Conservation (phyloP, 345 rosid genomes). For the Acer campestre region DNA sequence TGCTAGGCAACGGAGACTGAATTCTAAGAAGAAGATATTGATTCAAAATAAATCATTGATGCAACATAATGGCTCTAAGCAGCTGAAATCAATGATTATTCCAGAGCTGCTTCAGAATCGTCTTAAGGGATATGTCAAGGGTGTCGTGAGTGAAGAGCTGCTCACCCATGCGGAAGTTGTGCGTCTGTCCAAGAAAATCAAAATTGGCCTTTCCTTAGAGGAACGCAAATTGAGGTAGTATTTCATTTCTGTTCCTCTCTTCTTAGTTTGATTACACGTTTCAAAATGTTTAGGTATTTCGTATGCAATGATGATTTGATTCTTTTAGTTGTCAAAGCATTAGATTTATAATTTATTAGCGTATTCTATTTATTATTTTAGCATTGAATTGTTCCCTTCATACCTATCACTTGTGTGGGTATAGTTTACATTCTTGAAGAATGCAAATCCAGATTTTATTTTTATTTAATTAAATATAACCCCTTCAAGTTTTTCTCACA, state of each 20-base stretch:
- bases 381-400: neutral
- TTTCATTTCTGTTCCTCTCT: neutral
- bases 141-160: slow-evolving; percentile 66
- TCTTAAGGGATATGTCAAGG: slow-evolving; percentile 79
- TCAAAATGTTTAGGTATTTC: neutral
- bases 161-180: slow-evolving; percentile 86
- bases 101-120: slow-evolving; percentile 64
- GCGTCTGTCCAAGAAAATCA: slow-evolving; percentile 69
- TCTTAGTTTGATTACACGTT: neutral
- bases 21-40: slow-evolving; percentile 46
- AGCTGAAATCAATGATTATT: slow-evolving; percentile 43
- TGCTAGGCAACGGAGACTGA: slow-evolving; percentile 77
- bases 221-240: slow-evolving; percentile 75
- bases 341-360: neutral
- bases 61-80: slow-evolving; percentile 37
- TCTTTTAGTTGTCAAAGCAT: neutral
- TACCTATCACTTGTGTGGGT: neutral
- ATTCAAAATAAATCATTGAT: slow-evolving; percentile 33
- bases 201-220: slow-evolving; percentile 78
- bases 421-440: neutral
- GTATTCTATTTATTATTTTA: neutral
- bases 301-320: neutral
- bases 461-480: too few species aligned
- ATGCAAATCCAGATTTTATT: neutral
- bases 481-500: too few species aligned